These are phyloP conservation scores for Selaginella tamariscina DNA, from an alignment of 75 land plant species.

Conservation along the genomic window DNA sequence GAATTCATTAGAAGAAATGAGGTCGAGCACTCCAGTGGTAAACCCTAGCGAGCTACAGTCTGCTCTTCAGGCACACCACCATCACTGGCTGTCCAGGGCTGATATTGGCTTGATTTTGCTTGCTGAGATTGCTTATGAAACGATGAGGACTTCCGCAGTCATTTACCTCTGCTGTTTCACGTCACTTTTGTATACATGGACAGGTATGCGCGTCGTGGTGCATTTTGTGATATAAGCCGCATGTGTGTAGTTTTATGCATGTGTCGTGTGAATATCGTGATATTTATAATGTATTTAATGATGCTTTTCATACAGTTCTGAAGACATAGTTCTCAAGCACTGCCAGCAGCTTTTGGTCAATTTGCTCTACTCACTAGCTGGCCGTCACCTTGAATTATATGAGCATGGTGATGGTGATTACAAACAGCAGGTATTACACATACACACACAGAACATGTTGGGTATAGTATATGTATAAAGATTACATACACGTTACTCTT, in stretches of 20 bases:
- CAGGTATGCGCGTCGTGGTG: no score
- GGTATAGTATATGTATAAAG: no score
- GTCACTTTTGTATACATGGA: constrained; percentile 99
- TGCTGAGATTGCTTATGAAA: constrained; percentile 99
- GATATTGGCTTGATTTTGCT: constrained; percentile 90
- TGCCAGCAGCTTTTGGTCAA: constrained; percentile 96
- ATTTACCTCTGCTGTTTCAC: constrained; percentile 90
- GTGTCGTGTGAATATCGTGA: no score
- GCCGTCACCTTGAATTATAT: constrained; percentile 84
- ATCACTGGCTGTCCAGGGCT: constrained; percentile 88
- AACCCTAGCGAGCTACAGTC: constrained; percentile 83
- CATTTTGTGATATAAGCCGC: no score
- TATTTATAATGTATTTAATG: no score
- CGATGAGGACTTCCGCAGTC: constrained; percentile 98
- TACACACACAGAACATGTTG: no score
- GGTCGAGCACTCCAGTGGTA: constrained; percentile 52
- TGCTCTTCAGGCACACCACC: constrained; percentile 69
- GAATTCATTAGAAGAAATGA: constrained; percentile 71
- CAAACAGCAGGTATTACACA: constrained; percentile 88
- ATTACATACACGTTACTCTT: no score
- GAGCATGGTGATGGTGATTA: constrained; percentile 91
- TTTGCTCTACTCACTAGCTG: constrained; percentile 92
- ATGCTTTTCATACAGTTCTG: no score
- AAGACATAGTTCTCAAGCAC: constrained; percentile 93
- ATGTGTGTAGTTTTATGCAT: no score